These are phyloP conservation scores for Trichoderma sp. DNA, from an alignment of 2,329 filamentous ascomycete species.

Conservation along the genomic window DNA sequence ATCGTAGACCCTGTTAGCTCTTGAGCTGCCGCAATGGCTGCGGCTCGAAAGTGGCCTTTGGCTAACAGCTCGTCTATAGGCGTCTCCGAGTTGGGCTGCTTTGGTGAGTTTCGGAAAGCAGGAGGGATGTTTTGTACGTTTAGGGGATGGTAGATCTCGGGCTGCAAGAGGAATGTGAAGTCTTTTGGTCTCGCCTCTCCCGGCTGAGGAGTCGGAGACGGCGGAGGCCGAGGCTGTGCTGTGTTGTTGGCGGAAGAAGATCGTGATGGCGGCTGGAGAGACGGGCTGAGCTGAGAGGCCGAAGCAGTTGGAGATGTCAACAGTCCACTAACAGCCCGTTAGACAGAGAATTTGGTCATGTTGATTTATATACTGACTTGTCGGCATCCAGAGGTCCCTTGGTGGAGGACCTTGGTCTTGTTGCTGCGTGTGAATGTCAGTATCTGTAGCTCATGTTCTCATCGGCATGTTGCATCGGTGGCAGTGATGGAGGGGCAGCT, in stretches of 20 bases:
- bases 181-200: slow-evolving; percentile 52
- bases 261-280: slow-evolving; percentile 8
- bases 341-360: not conserved
- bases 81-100: slow-evolving; percentile 61
- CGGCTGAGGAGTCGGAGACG: slow-evolving; percentile 31
- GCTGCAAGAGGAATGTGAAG: slow-evolving; percentile 75
- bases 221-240: slow-evolving; percentile 26
- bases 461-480: not conserved
- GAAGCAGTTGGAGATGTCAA: slow-evolving; percentile 31
- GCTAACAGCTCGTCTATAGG: slow-evolving; percentile 66
- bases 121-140: slow-evolving; percentile 58
- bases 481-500: not conserved
- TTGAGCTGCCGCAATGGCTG: slow-evolving; percentile 65
- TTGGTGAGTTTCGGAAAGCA: slow-evolving; percentile 66
- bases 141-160: slow-evolving; percentile 80
- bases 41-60: slow-evolving; percentile 74
- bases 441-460: not conserved
- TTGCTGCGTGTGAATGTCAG: slow-evolving; percentile 32
- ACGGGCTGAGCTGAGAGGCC: slow-evolving; percentile 20
- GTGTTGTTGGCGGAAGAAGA: slow-evolving; percentile 28
- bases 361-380: slow-evolving; percentile 56
- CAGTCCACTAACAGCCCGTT: slow-evolving; percentile 27
- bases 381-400: slow-evolving; percentile 74
- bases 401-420: slow-evolving; percentile 66
- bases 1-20: slow-evolving; percentile 53